These are phyloP conservation scores for Kwoniella shandongensis DNA, from an alignment of 768 basidiomycete species.

Conservation along the genomic window DNA sequence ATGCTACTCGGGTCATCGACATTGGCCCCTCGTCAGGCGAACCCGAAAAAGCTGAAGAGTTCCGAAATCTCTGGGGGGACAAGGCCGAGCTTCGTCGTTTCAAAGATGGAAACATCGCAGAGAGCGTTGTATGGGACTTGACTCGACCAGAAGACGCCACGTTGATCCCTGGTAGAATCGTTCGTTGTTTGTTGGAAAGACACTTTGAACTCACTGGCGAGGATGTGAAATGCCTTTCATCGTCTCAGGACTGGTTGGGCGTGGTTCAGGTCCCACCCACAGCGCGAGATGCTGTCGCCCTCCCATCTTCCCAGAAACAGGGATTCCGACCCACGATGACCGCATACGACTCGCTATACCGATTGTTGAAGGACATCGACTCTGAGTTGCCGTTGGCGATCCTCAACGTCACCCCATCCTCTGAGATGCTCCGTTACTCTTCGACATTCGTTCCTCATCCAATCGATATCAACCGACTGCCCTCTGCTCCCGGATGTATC, in stretches of 20 bases:
- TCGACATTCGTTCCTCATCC: slow-evolving; percentile 76
- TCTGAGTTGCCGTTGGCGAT: slow-evolving; percentile 72
- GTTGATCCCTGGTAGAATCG: slow-evolving; percentile 72
- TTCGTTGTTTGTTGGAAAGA: slow-evolving; percentile 67
- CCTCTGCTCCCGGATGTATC: slow-evolving; percentile 57
- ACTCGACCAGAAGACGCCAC: slow-evolving; percentile 72
- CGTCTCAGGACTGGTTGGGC: slow-evolving; percentile 32
- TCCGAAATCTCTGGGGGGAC: slow-evolving; percentile 84
- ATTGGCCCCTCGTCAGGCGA: slow-evolving; percentile 73
- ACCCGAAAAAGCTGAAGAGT: slow-evolving; percentile 58
- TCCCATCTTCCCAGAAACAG: slow-evolving; percentile 52
- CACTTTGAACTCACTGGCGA: slow-evolving; percentile 67
- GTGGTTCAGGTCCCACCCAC: slow-evolving; percentile 50
- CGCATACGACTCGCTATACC: slow-evolving; percentile 78
- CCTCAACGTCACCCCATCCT: slow-evolving; percentile 70
- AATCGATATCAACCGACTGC: slow-evolving; percentile 60
- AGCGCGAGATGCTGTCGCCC: slow-evolving; percentile 49
- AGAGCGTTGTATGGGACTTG: slow-evolving; percentile 96
- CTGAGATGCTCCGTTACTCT: slow-evolving; percentile 77
- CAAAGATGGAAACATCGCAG: slow-evolving; percentile 88
- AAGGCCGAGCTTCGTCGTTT: slow-evolving; percentile 91
- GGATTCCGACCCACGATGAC: slow-evolving; percentile 61
- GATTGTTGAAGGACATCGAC: slow-evolving; percentile 70
- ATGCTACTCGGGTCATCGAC: slow-evolving; percentile 84
- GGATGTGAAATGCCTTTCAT: slow-evolving; percentile 37